These are phyloP conservation scores for Colletotrichum eremochloae DNA, from an alignment of 2,329 filamentous ascomycete species.

Conservation along the genomic window DNA sequence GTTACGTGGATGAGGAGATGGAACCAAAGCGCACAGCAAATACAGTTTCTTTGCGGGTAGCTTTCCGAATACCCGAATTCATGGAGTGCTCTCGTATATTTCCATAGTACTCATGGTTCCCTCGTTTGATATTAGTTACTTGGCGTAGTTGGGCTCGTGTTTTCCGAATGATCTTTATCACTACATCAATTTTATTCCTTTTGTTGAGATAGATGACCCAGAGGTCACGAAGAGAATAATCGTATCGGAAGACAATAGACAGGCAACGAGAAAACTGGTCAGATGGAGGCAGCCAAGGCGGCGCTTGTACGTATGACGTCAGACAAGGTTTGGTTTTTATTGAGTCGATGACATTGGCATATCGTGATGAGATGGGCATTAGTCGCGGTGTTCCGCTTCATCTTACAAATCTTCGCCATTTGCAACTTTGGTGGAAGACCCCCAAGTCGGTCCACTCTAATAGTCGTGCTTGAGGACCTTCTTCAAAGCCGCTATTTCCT, in stretches of 20 bases:
- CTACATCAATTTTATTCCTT: too few species aligned
- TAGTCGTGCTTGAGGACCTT: constrained; percentile 68
- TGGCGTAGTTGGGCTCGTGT: not conserved
- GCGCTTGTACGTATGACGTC: not conserved
- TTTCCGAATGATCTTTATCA: not conserved
- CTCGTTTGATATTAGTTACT: not conserved
- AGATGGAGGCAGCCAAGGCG: not conserved
- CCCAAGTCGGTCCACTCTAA: not conserved
- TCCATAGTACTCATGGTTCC: not conserved
- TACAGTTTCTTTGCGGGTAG: not conserved
- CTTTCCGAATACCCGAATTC: not conserved
- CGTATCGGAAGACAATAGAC: not conserved
- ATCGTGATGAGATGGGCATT: constrained; percentile 17
- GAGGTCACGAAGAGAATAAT: not conserved
- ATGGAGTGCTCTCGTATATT: too few species aligned
- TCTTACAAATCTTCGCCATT: not conserved
- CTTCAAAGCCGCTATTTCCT: constrained; percentile 78
- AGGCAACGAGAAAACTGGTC: not conserved
- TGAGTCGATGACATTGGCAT: not conserved
- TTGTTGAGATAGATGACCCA: too few species aligned
- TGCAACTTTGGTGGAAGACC: not conserved
- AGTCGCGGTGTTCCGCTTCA: not conserved
- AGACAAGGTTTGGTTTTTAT: not conserved
- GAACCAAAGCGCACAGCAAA: too few species aligned
- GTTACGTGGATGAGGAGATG: not conserved